phyloP scores from a whole-genome alignment of 441 rosid genomes.

The Biscutella laevigata region DNA sequence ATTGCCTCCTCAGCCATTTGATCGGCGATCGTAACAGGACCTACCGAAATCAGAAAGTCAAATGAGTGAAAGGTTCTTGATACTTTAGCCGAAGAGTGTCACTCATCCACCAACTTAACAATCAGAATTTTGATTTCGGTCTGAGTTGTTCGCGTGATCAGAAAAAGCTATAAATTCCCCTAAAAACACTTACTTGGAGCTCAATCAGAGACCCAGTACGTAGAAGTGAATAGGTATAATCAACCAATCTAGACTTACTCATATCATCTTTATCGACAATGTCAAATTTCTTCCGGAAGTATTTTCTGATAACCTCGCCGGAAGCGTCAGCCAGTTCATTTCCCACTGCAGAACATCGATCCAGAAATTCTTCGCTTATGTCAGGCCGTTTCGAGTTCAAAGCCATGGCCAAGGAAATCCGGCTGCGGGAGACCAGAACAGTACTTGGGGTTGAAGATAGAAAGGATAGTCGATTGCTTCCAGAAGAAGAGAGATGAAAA shows the following conservation, averaged over 20 bases:
- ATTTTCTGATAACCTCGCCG: constrained; percentile 68
- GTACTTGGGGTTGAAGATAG: constrained; percentile 4
- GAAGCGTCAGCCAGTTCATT: constrained; percentile 72
- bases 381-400: constrained; percentile 24
- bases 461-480: not conserved
- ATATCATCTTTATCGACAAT: constrained; percentile 71
- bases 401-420: constrained; percentile 28
- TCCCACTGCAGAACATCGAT: constrained; percentile 46
- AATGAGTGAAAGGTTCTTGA: not conserved
- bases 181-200: not conserved
- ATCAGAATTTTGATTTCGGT: not conserved
- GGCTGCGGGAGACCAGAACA: constrained; percentile 10
- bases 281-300: constrained; percentile 74
- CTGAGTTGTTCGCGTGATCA: not conserved
- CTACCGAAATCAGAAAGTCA: constrained; percentile 26
- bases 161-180: not conserved
- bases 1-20: constrained; percentile 86
- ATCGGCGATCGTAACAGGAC: constrained; percentile 93
- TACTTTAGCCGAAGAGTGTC: not conserved
- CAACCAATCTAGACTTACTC: constrained; percentile 36
- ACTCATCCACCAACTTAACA: not conserved
- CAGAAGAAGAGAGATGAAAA: constrained; percentile 6
- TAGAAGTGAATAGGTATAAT: no score
- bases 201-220: not conserved
- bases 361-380: constrained; percentile 15